phyloP scores from a whole-genome alignment of 2,329 filamentous ascomycete species.

The Paraconiothyrium brasiliense region DNA sequence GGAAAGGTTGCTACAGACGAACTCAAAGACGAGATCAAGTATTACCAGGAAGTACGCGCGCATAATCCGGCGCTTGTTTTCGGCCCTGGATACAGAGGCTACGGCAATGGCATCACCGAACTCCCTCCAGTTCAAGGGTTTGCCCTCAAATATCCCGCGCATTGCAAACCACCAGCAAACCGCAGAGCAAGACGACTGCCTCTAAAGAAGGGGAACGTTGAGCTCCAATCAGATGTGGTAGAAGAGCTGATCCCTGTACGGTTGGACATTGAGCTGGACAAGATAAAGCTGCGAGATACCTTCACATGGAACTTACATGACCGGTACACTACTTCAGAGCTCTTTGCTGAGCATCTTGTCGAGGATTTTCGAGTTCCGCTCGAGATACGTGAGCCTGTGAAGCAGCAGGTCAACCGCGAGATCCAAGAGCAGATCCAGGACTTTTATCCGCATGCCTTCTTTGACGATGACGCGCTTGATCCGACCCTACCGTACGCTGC shows the following conservation, averaged over 20 bases:
- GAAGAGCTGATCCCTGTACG: constrained; percentile 93
- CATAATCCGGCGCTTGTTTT: constrained; percentile 66
- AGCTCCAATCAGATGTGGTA: constrained; percentile 89
- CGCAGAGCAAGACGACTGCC: constrained; percentile 77
- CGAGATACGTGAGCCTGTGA: constrained; percentile 65
- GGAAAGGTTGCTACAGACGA: constrained; percentile 73
- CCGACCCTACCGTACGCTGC: constrained; percentile 89
- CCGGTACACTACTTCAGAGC: constrained; percentile 77
- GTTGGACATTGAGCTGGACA: constrained; percentile 93
- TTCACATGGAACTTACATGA: constrained; percentile 99
- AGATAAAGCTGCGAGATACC: constrained; percentile 93
- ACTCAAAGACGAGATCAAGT: constrained; percentile 37
- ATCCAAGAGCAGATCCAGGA: constrained; percentile 91
- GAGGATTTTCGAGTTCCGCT: constrained; percentile 84
- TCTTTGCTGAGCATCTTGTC: constrained; percentile 88
- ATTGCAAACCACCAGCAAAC: constrained; percentile 79
- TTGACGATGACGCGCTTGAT: constrained; percentile 89
- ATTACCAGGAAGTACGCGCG: constrained; percentile 55
- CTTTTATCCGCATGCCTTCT: constrained; percentile 90
- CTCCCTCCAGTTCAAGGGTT: constrained; percentile 62
- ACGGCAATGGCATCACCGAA: constrained; percentile 85
- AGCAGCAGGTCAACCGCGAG: constrained; percentile 74
- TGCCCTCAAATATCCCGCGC: constrained; percentile 79
- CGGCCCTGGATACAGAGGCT: constrained; percentile 82
- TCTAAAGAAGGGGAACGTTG: constrained; percentile 78